Base-by-base conservation (phyloP, 106 monocot genomes). In the Apostasia shenzhenica region DNA sequence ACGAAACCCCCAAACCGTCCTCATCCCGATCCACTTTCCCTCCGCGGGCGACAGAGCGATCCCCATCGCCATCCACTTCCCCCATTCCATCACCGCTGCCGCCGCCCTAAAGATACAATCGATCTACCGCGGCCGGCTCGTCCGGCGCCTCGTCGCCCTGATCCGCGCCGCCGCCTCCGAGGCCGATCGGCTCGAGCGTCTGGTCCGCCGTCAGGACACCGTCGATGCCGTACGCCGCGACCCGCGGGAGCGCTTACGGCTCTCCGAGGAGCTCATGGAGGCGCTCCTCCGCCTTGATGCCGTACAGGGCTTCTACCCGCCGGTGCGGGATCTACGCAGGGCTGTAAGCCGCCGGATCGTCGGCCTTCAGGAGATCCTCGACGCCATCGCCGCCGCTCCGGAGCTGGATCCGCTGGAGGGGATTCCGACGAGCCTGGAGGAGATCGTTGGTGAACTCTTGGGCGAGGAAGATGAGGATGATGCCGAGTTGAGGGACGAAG, bases 181-280 rank as follows among this genome's bases (percentile, higher is more conserved):
- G 42, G 70, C 77, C 26, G 59, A 42, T 12, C 73, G 77, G 41
- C 14, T 80, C 55, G 80, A 91, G 73, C 64, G 57, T 52, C 62
- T 76, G 78, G 75, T 91, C 75, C 87, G 63, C 63, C 56, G 48
- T 60, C 84, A 88, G 77, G 87, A 91, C 12, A 91, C 84, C 14
- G 84, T 91, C 41, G 87, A 88, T 63, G 77, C 80, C 41, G 69
- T 87, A 10, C 59, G 85, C 46, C 41, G 75, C 10, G 75, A 81
- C 74, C 73, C 70, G n/a, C 66, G 70, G 55, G 84, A 91, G 75
- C 68, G 87, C 54, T 8, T 82, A 3, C 48, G 80, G 67, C 38
- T 91, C 74, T 72, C 48, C 67, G 91, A 91, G 80, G 72, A 39
- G 51, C 80, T 91, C 41, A 91, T 91, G 87, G 73, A 26, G 41